Conservation (phyloP, 345 rosid species). For the Sisymbrium altissimum region DNA sequence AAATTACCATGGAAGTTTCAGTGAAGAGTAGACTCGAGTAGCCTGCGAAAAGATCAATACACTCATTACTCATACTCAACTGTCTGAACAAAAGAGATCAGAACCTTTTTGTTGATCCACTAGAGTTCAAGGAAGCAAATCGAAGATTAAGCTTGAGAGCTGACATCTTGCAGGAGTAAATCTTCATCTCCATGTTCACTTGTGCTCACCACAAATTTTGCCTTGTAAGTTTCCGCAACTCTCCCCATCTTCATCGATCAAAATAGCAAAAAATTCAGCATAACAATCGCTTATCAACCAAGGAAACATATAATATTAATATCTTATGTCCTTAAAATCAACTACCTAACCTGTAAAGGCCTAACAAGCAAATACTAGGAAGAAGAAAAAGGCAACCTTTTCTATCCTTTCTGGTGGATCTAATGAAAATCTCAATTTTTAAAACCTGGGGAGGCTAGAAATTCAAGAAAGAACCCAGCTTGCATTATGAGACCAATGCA, state of each 20-base stretch:
- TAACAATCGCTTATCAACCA: background rate
- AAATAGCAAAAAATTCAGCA: constrained; percentile 14
- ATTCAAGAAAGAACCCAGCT: background rate
- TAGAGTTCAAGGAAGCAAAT: background rate
- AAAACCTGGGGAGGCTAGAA: background rate
- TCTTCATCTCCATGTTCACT: constrained; percentile 63
- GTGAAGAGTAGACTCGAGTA: constrained; percentile 35
- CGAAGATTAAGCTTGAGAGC: constrained; percentile 10
- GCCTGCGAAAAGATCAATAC: constrained; percentile 48
- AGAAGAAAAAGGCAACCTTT: background rate
- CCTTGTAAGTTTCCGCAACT: constrained; percentile 48
- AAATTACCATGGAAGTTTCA: constrained; percentile 65
- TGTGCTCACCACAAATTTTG: constrained; percentile 57
- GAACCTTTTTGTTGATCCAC: background rate
- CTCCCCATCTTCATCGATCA: constrained; percentile 54
- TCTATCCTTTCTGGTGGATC: background rate
- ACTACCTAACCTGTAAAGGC: background rate
- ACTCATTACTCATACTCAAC: constrained; percentile 14
- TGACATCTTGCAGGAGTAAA: constrained; percentile 60
- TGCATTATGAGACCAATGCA: background rate
- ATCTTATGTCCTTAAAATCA: background rate
- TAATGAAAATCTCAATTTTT: background rate
- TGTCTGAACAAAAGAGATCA: background rate
- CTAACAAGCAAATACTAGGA: background rate
- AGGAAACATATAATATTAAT: background rate